Conservation (phyloP, 202 grass and related monocot species). For the Dendrocalamus latiflorus region DNA sequence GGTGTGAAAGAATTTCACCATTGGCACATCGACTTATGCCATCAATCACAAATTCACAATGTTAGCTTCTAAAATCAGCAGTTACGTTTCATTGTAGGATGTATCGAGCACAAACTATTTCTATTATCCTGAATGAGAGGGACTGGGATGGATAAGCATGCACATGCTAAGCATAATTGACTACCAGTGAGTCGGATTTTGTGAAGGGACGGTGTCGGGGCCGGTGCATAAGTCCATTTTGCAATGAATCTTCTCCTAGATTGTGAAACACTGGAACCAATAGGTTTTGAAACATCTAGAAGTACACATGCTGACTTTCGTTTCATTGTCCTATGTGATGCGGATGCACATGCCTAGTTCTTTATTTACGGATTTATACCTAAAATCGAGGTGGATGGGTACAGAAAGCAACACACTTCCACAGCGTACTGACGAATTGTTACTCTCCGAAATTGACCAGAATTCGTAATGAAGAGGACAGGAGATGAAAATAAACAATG, state of each 20-base stretch:
- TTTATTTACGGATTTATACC: background rate
- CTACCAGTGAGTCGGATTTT: background rate
- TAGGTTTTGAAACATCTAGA: constrained; percentile 30
- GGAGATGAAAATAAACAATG: background rate
- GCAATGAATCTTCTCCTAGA: too few relatives aligned
- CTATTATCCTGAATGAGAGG: background rate
- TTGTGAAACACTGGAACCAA: background rate
- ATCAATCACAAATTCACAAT: background rate
- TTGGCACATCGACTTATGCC: background rate
- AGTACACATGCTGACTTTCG: constrained; percentile 17
- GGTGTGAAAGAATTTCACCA: background rate
- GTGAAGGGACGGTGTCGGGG: too few relatives aligned
- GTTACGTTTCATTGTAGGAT: background rate
- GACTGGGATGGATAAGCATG: background rate
- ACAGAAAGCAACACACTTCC: background rate
- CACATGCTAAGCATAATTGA: background rate
- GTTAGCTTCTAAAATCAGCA: background rate
- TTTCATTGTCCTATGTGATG: background rate
- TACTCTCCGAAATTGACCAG: background rate
- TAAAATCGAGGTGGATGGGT: background rate
- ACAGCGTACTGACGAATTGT: too few relatives aligned
- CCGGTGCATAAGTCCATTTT: too few relatives aligned
- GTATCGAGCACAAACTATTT: background rate
- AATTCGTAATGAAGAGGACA: background rate
- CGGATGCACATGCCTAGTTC: background rate